Evolutionary conservation across 2,329 filamentous ascomycete species (phyloP), one percentile per base, ranked within the genome.

Genomic region (Colletotrichum australisinense): DNA sequence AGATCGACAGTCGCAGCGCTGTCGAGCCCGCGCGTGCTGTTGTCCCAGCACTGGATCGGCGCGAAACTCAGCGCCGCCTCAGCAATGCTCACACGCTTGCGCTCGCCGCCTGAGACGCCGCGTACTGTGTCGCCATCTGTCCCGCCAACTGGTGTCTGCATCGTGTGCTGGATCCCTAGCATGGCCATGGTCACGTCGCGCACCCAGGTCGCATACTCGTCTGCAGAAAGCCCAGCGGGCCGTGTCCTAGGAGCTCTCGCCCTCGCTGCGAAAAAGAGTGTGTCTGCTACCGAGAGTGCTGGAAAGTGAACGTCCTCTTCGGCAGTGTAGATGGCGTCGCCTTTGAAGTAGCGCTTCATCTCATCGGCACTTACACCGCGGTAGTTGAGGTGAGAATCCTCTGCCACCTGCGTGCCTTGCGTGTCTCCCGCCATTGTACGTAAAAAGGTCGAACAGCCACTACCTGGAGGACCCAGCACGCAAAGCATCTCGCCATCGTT

Each of bases 11-110:
- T 91, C 0, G 90, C 93, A n/a, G 88, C 89, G 1, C 89, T 88
- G 77, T 93, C 92, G 1, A 93, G 83, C 19, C 92, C 92, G 63
- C 86, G 83, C 0, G 91, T 93, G 5, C 88, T 90, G 66, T 93
- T 93, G 67, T 91, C 93, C 93, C 93, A 95, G 74, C 91, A 93
- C 80, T 94, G 92, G 0, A 89, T 84, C 84, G 59, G 88, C 81
- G 76, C 83, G 58, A 69, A 69, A 60, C 70, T 73, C 11, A 73
- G 55, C 6, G 66, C 66, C 0, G 93, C 93, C 81, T 95, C 93
- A 1, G 92, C 93, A 74, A 95, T 93, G 52, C 90, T 92, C 2
- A 95, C 93, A 79, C 94, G 91, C 83, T 95, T 94, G 67, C 90
- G 86, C 79, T 93, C 91, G 53, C 91, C 91, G 28, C 91, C 91